Base-by-base conservation (phyloP, 495 filamentous ascomycete genomes). In the Ascodesmis nigricans region DNA sequence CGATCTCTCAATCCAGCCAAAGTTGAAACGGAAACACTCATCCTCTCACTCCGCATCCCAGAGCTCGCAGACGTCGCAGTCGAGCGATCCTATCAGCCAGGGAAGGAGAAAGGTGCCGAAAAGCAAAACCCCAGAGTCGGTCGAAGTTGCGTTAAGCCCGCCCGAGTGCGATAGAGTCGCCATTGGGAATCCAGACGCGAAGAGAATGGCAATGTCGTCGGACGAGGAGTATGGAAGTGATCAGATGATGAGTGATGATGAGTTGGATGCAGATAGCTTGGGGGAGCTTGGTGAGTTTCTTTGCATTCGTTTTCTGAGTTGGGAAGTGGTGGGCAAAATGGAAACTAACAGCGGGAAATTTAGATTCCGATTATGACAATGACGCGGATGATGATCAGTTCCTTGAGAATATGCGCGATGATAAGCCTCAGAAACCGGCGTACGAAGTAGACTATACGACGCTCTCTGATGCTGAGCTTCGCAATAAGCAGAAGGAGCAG, bases 121-220 rank as follows among this genome's bases (percentile, higher is more conserved):
- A n/a, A n/a, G n/a, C n/a, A n/a, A n/a, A n/a, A n/a, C n/a, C n/a
- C n/a, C n/a, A n/a, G n/a, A n/a, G n/a, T n/a, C n/a, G n/a, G n/a
- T n/a, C n/a, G n/a, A n/a, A n/a, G n/a, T n/a, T n/a, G n/a, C n/a
- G n/a, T n/a, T n/a, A n/a, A n/a, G n/a, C n/a, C n/a, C n/a, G n/a
- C n/a, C n/a, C n/a, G n/a, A n/a, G n/a, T n/a, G n/a, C n/a, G n/a
- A n/a, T n/a, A n/a, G n/a, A n/a, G n/a, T n/a, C n/a, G n/a, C n/a
- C n/a, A n/a, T n/a, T n/a, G n/a, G n/a, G n/a, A n/a, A n/a, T n/a
- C n/a, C n/a, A n/a, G n/a, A n/a, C n/a, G n/a, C n/a, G n/a, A n/a
- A n/a, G n/a, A n/a, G n/a, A n/a, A n/a, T n/a, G n/a, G 45, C 48
- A 36, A 95, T 95, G 87, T 84, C 92, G 52, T 92, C 87, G 8